Evolutionary conservation across 805 yeast species (phyloP), one percentile per base, ranked within the genome.

Genomic region (Candida dajiaensis): DNA sequence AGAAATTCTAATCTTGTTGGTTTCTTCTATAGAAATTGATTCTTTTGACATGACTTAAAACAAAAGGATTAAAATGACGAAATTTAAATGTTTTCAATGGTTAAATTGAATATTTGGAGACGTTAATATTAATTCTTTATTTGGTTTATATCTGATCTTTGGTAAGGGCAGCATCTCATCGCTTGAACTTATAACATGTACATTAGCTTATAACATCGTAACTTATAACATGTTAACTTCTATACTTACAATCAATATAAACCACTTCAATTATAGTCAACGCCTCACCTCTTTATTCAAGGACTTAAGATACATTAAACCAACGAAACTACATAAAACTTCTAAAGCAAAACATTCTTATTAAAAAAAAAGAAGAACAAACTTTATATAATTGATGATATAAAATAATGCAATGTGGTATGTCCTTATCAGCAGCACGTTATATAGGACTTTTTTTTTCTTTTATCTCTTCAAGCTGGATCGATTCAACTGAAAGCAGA

Each of bases 1-100:
- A 12, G 74, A 69, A 7, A 64, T 50, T 21, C 88, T 63, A 8
- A 79, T 65, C 52, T 63, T 66, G 55, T 81, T 81, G 0, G 86
- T 81, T 49, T 81, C 85, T 48, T 74, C 80, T 1, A 81, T 42
- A 0, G 76, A 58, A 0, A 58, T 53, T 0, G 56, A 38, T 10
- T 56, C 62, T 5, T 58, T 59, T 13, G 51, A 31, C 45, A 49
- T 45, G 38, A 6, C 28, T 3, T 13, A 28, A n/a, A n/a, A n/a
- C n/a, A n/a, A n/a, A n/a, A n/a, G n/a, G n/a, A n/a, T n/a, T n/a
- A n/a, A n/a, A n/a, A n/a, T n/a, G n/a, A n/a, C n/a, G n/a, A n/a
- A n/a, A n/a, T n/a, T n/a, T n/a, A 25, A 25, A 9, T 25, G 28
- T 25, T 7, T 7, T n/a, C n/a, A n/a, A n/a, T n/a, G n/a, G n/a